Evolutionary conservation across 352 stramenopile genomes (phyloP).

Genomic region (Globisporangium orthogonon): DNA sequence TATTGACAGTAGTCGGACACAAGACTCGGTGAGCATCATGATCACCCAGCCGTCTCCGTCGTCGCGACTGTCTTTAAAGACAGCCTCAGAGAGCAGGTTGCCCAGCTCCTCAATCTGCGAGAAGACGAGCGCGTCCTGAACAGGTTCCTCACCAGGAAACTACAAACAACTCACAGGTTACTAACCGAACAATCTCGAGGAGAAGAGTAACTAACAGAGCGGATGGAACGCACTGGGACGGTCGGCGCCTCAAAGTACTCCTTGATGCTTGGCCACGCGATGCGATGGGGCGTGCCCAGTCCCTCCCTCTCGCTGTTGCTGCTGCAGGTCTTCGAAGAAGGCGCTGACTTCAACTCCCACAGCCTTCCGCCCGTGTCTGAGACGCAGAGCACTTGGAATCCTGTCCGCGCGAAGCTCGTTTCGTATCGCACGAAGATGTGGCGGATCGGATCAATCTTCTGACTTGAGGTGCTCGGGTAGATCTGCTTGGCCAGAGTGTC

Average conservation of each 20-base stretch:
- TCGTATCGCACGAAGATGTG: conserved; percentile 17
- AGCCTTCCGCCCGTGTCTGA: conserved; percentile 23
- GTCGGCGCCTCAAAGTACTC: conserved; percentile 27
- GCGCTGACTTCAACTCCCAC: conserved; percentile 16
- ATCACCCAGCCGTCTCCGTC: conserved; percentile 1
- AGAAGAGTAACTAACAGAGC: background rate
- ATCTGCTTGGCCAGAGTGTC: conserved; percentile 14
- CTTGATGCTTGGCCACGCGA: conserved; percentile 35
- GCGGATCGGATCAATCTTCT: conserved; percentile 23
- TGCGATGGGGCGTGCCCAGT: background rate
- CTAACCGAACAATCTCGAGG: background rate
- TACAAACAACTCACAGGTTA: background rate
- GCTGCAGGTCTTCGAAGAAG: background rate
- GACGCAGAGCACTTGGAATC: conserved; percentile 23
- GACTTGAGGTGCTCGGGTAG: conserved; percentile 25
- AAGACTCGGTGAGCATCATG: conserved; percentile 2
- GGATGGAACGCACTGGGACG: conserved; percentile 13
- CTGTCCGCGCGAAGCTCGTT: conserved; percentile 1
- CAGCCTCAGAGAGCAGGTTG: background rate
- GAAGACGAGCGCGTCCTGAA: background rate
- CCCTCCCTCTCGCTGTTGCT: background rate
- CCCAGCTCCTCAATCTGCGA: background rate
- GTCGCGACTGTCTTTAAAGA: background rate
- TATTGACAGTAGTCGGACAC: conserved; percentile 3
- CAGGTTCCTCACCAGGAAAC: background rate